These are phyloP conservation scores for Solanum medicagineum DNA, from an alignment of 257 asterid genomes.

Conservation along the genomic window DNA sequence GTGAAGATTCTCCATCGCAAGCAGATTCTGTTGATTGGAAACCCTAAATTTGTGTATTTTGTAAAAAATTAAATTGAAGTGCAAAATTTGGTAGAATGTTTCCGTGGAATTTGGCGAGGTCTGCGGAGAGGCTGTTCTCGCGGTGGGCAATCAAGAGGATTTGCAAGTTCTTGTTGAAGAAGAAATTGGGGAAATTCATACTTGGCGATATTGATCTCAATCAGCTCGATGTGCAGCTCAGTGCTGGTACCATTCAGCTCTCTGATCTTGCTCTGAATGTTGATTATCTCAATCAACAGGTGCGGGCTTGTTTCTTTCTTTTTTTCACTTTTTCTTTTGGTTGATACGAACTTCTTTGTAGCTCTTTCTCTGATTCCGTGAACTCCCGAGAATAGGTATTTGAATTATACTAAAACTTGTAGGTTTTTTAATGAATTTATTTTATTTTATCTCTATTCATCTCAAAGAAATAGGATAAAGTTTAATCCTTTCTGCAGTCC, in stretches of 20 bases:
- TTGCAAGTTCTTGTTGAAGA: conserved; percentile 84
- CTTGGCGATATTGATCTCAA: conserved; percentile 93
- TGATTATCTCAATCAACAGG: conserved; percentile 86
- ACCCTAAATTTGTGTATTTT: not conserved
- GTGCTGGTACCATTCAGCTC: conserved; percentile 94
- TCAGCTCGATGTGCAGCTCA: conserved; percentile 95
- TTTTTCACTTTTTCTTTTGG: not conserved
- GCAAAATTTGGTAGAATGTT: conserved; percentile 32
- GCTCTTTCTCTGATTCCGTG: not conserved
- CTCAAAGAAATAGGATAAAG: not conserved
- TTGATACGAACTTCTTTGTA: not conserved
- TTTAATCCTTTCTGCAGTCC: not conserved
- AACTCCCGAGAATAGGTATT: not conserved
- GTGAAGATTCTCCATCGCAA: not conserved
- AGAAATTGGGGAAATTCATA: conserved; percentile 85
- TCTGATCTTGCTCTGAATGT: conserved; percentile 87
- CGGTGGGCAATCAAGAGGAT: conserved; percentile 93
- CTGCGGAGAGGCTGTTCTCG: conserved; percentile 96
- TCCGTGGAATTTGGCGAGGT: conserved; percentile 75
- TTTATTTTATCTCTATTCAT: not conserved
- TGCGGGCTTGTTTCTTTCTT: not conserved
- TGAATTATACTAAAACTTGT: not conserved
- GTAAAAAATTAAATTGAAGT: not conserved
- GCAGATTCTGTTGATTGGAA: not conserved
- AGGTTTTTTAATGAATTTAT: not conserved